Percentiles rank a stretch among this genome's conserved stretches.
phyloP scores from a whole-genome alignment of 495 filamentous ascomycete genomes.

The Bryoglossum gracile region DNA sequence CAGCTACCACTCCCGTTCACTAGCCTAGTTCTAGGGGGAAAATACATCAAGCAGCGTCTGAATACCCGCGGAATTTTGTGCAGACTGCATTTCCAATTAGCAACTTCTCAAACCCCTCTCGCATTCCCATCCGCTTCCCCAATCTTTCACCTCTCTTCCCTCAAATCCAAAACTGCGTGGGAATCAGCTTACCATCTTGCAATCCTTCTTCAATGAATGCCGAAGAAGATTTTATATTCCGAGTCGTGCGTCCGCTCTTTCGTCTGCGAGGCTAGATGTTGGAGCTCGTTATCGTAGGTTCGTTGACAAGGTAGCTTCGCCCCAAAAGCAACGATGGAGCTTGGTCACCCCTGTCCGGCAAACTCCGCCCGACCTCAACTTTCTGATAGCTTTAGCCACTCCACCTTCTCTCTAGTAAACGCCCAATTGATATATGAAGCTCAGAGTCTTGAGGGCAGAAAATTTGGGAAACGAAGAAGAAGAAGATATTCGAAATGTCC shows the following conservation, averaged over 20 bases:
- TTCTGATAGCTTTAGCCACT: too few relatives aligned
- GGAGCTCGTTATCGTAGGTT: conserved; percentile 15
- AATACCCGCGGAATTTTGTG: conserved; percentile 96
- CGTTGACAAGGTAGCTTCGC: conserved; percentile 4
- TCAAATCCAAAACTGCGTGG: background rate
- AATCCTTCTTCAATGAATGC: too few relatives aligned
- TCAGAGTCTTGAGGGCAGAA: too few relatives aligned
- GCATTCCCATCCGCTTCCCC: too few relatives aligned
- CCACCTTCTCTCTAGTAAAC: too few relatives aligned
- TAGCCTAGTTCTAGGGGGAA: background rate
- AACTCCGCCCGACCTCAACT: too few relatives aligned
- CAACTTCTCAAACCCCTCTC: too few relatives aligned
- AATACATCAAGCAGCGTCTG: conserved; percentile 97
- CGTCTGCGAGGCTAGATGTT: too few relatives aligned
- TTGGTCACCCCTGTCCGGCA: conserved; percentile 12
- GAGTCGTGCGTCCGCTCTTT: conserved; percentile 1
- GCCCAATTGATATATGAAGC: too few relatives aligned
- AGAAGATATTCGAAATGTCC: conserved; percentile 56
- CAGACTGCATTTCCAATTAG: conserved; percentile 54
- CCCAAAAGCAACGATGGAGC: conserved; percentile 13
- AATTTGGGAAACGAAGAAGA: background rate
- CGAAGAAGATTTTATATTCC: background rate
- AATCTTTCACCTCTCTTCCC: too few relatives aligned
- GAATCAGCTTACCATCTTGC: conserved; percentile 20
- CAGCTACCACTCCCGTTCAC: conserved; percentile 8